phyloP scores from a whole-genome alignment of 148 eudicot species.

The Cornus florida region DNA sequence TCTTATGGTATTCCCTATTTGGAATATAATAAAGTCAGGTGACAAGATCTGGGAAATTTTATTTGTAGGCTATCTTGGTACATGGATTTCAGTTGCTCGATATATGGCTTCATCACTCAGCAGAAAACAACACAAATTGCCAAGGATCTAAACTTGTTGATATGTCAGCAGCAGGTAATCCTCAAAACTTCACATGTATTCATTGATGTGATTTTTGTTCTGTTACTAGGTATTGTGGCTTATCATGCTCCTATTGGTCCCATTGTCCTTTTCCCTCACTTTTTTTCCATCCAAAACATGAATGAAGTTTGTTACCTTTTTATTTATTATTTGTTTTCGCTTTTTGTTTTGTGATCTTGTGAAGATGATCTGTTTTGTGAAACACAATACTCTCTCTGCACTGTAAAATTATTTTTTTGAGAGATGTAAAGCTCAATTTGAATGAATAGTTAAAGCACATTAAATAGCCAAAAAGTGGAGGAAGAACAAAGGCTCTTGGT shows the following conservation, averaged over 20 bases:
- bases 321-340: no score
- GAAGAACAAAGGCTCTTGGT: not conserved
- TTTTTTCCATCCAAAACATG: not conserved
- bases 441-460: no score
- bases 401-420: no score
- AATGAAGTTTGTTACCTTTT: no score
- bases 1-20: not conserved
- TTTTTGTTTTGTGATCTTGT: no score
- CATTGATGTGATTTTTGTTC: not conserved
- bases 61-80: slow-evolving; percentile 76
- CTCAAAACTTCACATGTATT: not conserved
- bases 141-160: slow-evolving; percentile 63
- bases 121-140: slow-evolving; percentile 56
- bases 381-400: no score
- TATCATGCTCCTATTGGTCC: not conserved
- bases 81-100: slow-evolving; percentile 97
- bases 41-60: slow-evolving; percentile 20
- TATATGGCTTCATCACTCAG: slow-evolving; percentile 79
- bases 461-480: no score
- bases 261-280: not conserved
- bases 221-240: not conserved
- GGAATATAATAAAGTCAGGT: not conserved
- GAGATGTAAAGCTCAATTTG: no score
- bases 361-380: no score
- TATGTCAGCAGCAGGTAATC: slow-evolving; percentile 69